These are phyloP conservation scores for Barnettozyma hawaiiensis DNA, from an alignment of 1,139 yeast genomes.

Conservation along the genomic window DNA sequence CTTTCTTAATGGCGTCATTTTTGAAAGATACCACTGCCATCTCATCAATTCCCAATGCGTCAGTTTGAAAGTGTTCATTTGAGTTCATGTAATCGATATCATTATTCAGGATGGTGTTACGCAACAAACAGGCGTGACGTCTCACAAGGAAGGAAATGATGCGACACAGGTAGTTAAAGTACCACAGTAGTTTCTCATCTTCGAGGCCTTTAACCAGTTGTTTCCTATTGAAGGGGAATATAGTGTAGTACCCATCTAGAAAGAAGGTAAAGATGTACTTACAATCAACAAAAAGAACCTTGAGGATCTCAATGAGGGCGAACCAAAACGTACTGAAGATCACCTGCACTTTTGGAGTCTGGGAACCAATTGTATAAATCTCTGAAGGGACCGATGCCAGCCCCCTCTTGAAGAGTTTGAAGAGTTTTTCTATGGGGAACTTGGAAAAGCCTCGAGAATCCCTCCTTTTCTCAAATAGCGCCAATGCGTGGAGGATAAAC, in stretches of 20 bases:
- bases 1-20: conserved; percentile 13
- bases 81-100: conserved; percentile 10
- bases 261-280: conserved; percentile 20
- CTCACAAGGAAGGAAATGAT: conserved; percentile 18
- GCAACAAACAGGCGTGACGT: conserved; percentile 15
- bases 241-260: conserved; percentile 16
- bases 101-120: conserved; percentile 19
- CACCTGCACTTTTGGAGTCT: conserved; percentile 10
- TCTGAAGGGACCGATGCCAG: conserved; percentile 16
- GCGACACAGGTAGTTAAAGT: conserved; percentile 20
- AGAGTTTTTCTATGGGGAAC: conserved; percentile 20
- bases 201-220: conserved; percentile 8
- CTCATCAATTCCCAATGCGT: conserved; percentile 21
- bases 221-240: conserved; percentile 13
- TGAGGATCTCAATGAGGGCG: conserved; percentile 14
- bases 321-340: conserved; percentile 20
- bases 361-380: conserved; percentile 13
- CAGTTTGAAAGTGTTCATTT: conserved; percentile 16
- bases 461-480: conserved; percentile 12
- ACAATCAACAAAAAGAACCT: conserved; percentile 14
- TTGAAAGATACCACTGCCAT: conserved; percentile 15
- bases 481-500: conserved; percentile 7
- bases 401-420: conserved; percentile 15
- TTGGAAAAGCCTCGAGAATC: conserved; percentile 11
- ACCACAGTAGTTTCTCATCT: conserved; percentile 10